Evolutionary conservation across 169 alveolate genomes (phyloP).

Genomic region (Haemoproteus tartakovskyi): DNA sequence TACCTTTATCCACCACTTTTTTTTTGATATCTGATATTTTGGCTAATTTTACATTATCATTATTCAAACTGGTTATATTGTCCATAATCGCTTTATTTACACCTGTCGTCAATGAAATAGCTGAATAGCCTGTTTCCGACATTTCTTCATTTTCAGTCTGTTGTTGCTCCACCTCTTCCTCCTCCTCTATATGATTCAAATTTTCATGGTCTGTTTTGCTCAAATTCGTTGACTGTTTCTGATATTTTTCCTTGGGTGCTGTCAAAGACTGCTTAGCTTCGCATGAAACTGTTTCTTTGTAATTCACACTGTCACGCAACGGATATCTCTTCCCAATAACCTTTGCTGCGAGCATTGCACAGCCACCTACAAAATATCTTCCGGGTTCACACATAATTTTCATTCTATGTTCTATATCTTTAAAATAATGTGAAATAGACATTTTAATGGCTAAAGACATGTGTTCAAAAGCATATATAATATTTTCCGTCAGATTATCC

Average conservation of each 20-base stretch:
- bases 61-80: no score
- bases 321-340: constrained; percentile 59
- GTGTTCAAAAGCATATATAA: constrained; percentile 38
- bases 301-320: background rate
- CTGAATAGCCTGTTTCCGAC: background rate
- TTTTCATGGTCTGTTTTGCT: background rate
- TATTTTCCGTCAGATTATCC: no score
- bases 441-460: constrained; percentile 57
- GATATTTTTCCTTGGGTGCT: no score
- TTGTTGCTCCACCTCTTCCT: background rate
- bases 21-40: constrained; percentile 49
- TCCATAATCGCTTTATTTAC: background rate
- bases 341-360: constrained; percentile 21
- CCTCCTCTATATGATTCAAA: background rate
- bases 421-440: constrained; percentile 49
- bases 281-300: background rate
- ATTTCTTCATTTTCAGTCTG: background rate
- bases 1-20: constrained; percentile 30
- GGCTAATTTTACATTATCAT: background rate
- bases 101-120: background rate
- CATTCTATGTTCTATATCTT: constrained; percentile 8
- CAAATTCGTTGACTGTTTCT: background rate
- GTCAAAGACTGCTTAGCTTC: background rate
- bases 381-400: constrained; percentile 60
- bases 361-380: constrained; percentile 53